phyloP scores from a whole-genome alignment of 2,329 filamentous ascomycete species.

The Periconia sp. region DNA sequence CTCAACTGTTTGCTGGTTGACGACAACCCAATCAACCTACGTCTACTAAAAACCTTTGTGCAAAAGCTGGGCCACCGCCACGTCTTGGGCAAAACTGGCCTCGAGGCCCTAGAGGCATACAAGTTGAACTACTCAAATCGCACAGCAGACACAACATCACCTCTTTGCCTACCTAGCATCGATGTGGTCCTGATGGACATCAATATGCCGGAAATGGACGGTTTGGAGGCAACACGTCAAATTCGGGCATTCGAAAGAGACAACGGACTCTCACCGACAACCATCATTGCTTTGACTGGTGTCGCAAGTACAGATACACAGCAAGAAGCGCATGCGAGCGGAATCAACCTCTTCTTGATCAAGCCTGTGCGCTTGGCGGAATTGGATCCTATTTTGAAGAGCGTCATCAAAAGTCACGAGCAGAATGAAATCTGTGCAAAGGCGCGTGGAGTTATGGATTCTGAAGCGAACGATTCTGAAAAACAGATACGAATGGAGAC shows the following conservation, averaged over 20 bases:
- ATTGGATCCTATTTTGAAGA: constrained; percentile 44
- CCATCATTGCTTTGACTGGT: constrained; percentile 57
- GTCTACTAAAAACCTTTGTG: constrained; percentile 39
- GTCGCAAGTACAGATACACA: constrained; percentile 53
- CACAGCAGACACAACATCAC: constrained; percentile 6
- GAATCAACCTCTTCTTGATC: constrained; percentile 58
- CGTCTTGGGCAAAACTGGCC: constrained; percentile 38
- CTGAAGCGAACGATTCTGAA: not conserved
- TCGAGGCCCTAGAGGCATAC: constrained; percentile 38
- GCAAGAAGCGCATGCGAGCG: constrained; percentile 54
- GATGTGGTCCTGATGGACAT: constrained; percentile 42
- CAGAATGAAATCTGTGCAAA: constrained; percentile 10
- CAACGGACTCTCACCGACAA: constrained; percentile 44
- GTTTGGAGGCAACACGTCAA: constrained; percentile 43
- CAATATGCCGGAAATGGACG: constrained; percentile 43
- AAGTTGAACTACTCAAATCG: constrained; percentile 17
- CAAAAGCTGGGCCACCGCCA: constrained; percentile 37
- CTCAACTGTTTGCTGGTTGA: constrained; percentile 42
- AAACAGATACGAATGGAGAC: not conserved
- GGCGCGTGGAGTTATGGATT: not conserved
- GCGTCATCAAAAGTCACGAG: constrained; percentile 31
- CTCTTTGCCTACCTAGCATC: constrained; percentile 23
- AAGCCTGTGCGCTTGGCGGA: constrained; percentile 53
- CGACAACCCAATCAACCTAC: constrained; percentile 45
- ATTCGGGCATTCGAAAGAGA: constrained; percentile 51